These are phyloP conservation scores for Pseudogymnoascus sp. DNA, from an alignment of 2,329 filamentous ascomycete genomes.

Conservation along the genomic window DNA sequence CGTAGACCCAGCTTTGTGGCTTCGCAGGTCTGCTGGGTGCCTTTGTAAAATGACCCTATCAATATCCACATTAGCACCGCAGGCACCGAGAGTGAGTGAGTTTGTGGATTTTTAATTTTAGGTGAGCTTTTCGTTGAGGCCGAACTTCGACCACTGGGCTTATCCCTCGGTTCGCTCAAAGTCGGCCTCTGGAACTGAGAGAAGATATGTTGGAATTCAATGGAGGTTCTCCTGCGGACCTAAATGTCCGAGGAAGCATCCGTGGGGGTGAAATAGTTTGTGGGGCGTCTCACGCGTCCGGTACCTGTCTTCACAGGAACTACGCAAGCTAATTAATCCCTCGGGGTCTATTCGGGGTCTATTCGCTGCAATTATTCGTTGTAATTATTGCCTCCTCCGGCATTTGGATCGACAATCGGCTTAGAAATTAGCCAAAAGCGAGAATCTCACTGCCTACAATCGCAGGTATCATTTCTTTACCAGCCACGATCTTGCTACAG, in stretches of 20 bases:
- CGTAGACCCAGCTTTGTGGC: background rate
- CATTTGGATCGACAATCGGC: background rate
- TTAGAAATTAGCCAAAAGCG: too few species aligned
- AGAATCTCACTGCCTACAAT: background rate
- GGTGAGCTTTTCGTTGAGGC: background rate
- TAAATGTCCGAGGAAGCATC: background rate
- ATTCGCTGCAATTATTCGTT: background rate
- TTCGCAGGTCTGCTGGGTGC: background rate
- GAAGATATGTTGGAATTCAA: background rate
- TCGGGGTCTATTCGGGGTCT: too few species aligned
- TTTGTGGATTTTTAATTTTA: background rate
- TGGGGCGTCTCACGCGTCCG: background rate
- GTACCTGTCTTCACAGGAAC: background rate
- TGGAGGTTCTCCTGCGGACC: background rate
- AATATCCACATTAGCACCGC: constrained; percentile 1
- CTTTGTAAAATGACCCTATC: background rate
- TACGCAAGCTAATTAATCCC: background rate
- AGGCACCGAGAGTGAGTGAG: background rate
- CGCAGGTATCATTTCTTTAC: background rate
- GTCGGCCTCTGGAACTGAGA: background rate
- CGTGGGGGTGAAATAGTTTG: background rate
- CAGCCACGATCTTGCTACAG: background rate
- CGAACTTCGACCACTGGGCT: background rate
- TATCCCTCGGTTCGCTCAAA: background rate
- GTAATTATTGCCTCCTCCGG: too few species aligned